phyloP scores from a whole-genome alignment of 2,329 filamentous ascomycete species.

The Colletotrichum sansevieriae region DNA sequence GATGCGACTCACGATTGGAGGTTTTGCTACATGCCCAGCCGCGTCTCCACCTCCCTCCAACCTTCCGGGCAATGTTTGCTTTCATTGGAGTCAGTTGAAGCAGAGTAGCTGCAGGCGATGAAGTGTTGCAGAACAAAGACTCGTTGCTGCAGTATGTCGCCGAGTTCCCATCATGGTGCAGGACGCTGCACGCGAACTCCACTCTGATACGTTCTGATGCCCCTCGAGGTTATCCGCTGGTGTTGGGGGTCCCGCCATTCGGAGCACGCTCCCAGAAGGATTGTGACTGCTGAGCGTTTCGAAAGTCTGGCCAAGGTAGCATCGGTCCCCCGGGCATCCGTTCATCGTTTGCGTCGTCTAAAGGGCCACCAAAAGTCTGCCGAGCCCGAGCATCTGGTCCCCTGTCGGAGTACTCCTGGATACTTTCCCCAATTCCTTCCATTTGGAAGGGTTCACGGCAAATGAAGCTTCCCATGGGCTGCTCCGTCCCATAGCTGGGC shows the following conservation, averaged over 20 bases:
- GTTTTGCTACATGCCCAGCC: conserved; percentile 23
- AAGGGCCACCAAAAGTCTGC: conserved; percentile 10
- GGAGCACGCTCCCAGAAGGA: conserved; percentile 18
- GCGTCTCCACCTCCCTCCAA: conserved; percentile 30
- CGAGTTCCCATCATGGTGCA: conserved; percentile 19
- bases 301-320: conserved; percentile 27
- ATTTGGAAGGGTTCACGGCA: conserved; percentile 16
- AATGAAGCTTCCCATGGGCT: conserved; percentile 28
- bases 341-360: conserved; percentile 12
- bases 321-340: conserved; percentile 27
- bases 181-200: conserved; percentile 6
- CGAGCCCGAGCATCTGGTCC: conserved; percentile 14
- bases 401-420: conserved; percentile 9
- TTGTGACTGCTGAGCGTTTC: conserved; percentile 32
- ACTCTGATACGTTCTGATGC: conserved; percentile 11
- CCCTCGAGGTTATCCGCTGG: conserved; percentile 8
- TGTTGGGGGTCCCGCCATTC: conserved; percentile 17
- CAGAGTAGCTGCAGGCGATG: conserved; percentile 30
- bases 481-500: conserved; percentile 23
- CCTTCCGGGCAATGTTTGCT: conserved; percentile 27
- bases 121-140: conserved; percentile 30
- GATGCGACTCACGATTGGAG: conserved; percentile 33
- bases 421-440: conserved; percentile 14
- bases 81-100: conserved; percentile 23
- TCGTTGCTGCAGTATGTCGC: conserved; percentile 25